Evolutionary conservation across 306 rosid species (phyloP).

Genomic region (Trichosanthes truncata): DNA sequence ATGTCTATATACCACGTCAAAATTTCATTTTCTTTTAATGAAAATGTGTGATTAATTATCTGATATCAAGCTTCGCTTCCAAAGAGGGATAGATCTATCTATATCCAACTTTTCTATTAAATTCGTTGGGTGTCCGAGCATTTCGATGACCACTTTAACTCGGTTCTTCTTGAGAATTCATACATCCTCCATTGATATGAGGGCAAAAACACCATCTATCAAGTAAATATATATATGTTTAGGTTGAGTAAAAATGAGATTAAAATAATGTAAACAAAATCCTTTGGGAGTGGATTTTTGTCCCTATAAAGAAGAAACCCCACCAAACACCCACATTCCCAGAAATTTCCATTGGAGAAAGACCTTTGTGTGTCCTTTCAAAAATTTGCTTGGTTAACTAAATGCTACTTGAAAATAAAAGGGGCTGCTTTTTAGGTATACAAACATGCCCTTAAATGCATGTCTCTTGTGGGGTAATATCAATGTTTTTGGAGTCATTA

Average conservation of each 20-base stretch:
- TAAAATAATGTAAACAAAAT: neutral
- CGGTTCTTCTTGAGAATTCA: neutral
- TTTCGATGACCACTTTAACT: neutral
- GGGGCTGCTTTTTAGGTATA: neutral
- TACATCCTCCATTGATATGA: neutral
- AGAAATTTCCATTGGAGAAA: conserved; percentile 6
- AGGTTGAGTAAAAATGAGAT: neutral
- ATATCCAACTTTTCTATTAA: too few relatives aligned
- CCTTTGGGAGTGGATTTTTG: neutral
- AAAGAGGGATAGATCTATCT: too few relatives aligned
- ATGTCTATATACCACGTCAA: neutral
- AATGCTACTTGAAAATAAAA: neutral
- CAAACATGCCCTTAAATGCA: neutral
- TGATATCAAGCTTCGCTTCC: too few relatives aligned
- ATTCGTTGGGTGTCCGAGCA: neutral
- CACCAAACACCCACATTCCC: conserved; percentile 9
- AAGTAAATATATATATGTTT: neutral
- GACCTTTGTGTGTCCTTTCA: neutral
- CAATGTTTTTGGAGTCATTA: neutral
- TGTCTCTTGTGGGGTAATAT: neutral
- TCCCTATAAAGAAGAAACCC: neutral
- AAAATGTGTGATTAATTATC: too few relatives aligned
- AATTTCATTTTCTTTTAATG: too few relatives aligned
- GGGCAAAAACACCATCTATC: neutral
- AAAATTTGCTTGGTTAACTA: neutral